Base-by-base conservation (phyloP, 768 basidiomycete genomes). In the Suillus ampliporus region DNA sequence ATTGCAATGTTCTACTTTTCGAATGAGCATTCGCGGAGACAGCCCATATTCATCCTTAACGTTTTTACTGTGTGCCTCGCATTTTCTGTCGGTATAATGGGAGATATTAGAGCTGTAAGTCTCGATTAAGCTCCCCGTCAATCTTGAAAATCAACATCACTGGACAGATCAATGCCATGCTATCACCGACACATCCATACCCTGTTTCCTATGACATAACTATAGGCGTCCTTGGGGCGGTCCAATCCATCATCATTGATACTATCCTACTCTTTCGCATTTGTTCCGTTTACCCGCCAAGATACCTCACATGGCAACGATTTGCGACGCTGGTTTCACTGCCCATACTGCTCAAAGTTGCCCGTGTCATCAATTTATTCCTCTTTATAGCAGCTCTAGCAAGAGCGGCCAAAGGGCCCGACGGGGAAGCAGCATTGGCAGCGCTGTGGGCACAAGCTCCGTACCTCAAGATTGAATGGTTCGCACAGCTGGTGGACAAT, bases 381-480 rank as follows among this genome's bases (percentile, higher is more conserved):
- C 54, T 77, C 4, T 76, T 77, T 37, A 68, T 65, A n/a, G 68
- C 65, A 28, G 62, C 69, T 5, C 40, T 77, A 26, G 60, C 56
- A 4, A 64, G 68, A 43, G 72, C 65, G 14, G 63, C 67, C 19
- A 65, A 57, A 35, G 70, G 70, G 15, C 69, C 70, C 8, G 52
- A 67, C 1, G 71, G 63, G 11, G 19, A 67, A 15, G 51, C 64
- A 44, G 51, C 64, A 0, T 26, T 71, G n/a, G 62, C 48, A 10
- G 2, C 61, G n/a, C 37, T 60, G 19, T 75, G 72, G 75, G 61
- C 54, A 21, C 23, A 65, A 48, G 66, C 60, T 1, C 76, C 73
- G 5, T 77, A 72, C 58, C 58, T 77, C 13, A 77, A 74, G 61
- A 72, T 76, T 3, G 76, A 74, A 46, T 74, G 76, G 74, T 67